Evolutionary conservation across 139 green algal genomes (phyloP).

Genomic region (Chlamydomonas schloesseri): DNA sequence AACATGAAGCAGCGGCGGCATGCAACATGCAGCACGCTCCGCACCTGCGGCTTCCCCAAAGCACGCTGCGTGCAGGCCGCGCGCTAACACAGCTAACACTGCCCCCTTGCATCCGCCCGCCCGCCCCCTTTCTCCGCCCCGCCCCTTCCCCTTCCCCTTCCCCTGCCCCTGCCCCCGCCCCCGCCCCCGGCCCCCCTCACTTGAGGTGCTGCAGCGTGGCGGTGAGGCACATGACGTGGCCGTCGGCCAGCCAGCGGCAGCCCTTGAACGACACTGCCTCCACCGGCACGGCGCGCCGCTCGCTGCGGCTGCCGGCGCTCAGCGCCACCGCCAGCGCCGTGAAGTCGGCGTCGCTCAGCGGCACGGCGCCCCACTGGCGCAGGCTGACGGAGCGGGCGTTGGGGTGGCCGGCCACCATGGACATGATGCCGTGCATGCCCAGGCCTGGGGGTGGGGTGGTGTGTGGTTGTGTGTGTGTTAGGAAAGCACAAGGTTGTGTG

Average conservation of each 20-base stretch:
- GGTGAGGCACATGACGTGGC: constrained; percentile 46
- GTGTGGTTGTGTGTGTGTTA: background rate
- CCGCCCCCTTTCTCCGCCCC: background rate
- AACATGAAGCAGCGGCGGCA: too few relatives aligned
- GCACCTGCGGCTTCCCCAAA: too few relatives aligned
- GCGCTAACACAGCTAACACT: too few relatives aligned
- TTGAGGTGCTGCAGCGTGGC: constrained; percentile 58
- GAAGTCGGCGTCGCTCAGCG: constrained; percentile 46
- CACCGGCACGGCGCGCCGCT: constrained; percentile 38
- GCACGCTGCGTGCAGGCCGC: too few relatives aligned
- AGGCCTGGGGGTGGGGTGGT: constrained; percentile 1
- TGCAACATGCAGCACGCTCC: too few relatives aligned
- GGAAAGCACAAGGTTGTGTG: background rate
- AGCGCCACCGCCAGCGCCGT: constrained; percentile 40
- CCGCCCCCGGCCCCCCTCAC: background rate
- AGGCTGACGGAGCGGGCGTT: constrained; percentile 56
- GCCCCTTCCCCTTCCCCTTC: background rate
- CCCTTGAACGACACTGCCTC: constrained; percentile 53
- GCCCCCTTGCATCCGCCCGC: too few relatives aligned
- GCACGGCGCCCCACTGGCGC: constrained; percentile 25
- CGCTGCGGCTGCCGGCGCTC: constrained; percentile 6
- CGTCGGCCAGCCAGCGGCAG: constrained; percentile 46
- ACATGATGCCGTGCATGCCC: constrained; percentile 48
- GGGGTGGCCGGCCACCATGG: constrained; percentile 52
- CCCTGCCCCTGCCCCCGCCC: too few relatives aligned